phyloP scores from a whole-genome alignment of 2,329 filamentous ascomycete species.

The Diaporthe velutina region DNA sequence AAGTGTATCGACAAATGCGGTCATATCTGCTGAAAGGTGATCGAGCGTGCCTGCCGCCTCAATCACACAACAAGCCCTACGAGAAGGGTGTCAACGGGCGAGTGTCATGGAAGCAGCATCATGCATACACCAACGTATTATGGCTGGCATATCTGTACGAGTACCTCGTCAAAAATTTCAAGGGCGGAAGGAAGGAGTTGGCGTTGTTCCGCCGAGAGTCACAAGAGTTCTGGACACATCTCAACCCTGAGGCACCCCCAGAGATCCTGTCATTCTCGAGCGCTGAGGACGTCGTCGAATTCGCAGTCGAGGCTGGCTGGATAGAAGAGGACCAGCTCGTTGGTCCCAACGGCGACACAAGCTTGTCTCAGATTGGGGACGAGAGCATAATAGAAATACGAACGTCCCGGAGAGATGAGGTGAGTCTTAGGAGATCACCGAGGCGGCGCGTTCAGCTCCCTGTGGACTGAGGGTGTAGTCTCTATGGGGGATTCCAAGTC shows the following conservation, averaged over 20 bases:
- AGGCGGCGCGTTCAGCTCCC: constrained; percentile 34
- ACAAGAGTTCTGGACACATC: constrained; percentile 65
- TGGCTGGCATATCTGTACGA: constrained; percentile 74
- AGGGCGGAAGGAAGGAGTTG: constrained; percentile 60
- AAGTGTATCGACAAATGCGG: constrained; percentile 73
- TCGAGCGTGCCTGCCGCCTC: constrained; percentile 62
- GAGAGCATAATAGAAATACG: constrained; percentile 41
- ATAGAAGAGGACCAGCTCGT: constrained; percentile 65
- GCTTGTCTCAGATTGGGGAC: constrained; percentile 40
- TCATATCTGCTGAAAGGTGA: constrained; percentile 67
- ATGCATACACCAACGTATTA: constrained; percentile 74
- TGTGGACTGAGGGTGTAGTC: neutral
- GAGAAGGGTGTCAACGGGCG: constrained; percentile 59
- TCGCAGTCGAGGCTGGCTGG: constrained; percentile 71
- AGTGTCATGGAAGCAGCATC: constrained; percentile 67
- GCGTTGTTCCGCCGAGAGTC: constrained; percentile 61
- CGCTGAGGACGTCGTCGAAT: constrained; percentile 68
- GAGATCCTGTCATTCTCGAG: constrained; percentile 64
- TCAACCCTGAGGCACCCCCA: constrained; percentile 64
- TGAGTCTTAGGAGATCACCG: constrained; percentile 40
- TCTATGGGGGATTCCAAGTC: neutral
- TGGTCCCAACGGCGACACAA: constrained; percentile 13
- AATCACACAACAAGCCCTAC: constrained; percentile 62
- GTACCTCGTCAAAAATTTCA: constrained; percentile 63
- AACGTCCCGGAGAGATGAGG: constrained; percentile 26